Evolutionary conservation across 805 yeast genomes (phyloP).

Genomic region (Teunomyces tritomae): DNA sequence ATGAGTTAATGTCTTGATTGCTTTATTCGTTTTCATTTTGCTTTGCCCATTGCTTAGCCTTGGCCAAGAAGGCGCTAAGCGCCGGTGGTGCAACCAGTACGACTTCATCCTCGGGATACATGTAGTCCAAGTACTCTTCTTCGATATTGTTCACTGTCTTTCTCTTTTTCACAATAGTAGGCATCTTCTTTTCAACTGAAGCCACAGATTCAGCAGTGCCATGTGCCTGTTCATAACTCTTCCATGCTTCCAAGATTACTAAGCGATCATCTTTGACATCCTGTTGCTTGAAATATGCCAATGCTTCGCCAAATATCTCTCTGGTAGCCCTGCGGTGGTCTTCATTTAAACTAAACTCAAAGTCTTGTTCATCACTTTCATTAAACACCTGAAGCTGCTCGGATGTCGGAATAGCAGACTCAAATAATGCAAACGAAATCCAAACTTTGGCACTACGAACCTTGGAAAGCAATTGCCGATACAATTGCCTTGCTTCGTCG

Average conservation of each 20-base stretch:
- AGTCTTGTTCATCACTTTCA: slow-evolving; percentile 46
- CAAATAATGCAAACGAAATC: slow-evolving; percentile 71
- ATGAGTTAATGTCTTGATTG: background rate
- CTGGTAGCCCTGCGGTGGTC: slow-evolving; percentile 54
- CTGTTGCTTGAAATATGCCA: slow-evolving; percentile 38
- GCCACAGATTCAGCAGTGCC: slow-evolving; percentile 46
- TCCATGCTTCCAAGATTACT: slow-evolving; percentile 57
- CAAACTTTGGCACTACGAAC: slow-evolving; percentile 44
- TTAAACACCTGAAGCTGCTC: slow-evolving; percentile 38
- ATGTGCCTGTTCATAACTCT: slow-evolving; percentile 59
- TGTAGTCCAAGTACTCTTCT: slow-evolving; percentile 57
- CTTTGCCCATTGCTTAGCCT: slow-evolving; percentile 38
- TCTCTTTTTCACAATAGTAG: slow-evolving; percentile 49
- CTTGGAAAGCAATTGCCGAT: slow-evolving; percentile 35
- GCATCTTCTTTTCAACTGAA: slow-evolving; percentile 47
- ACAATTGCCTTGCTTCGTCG: slow-evolving; percentile 51
- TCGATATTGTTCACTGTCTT: slow-evolving; percentile 45
- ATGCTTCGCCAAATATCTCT: slow-evolving; percentile 53
- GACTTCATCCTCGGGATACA: slow-evolving; percentile 62
- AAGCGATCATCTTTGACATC: slow-evolving; percentile 44
- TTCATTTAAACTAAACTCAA: slow-evolving; percentile 50
- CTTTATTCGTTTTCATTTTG: background rate
- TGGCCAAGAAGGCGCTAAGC: slow-evolving; percentile 38
- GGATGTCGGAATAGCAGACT: slow-evolving; percentile 59
- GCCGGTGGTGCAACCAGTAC: slow-evolving; percentile 15